phyloP scores from a whole-genome alignment of 1,284 basidiomycete genomes.

The Puccinia horiana region DNA sequence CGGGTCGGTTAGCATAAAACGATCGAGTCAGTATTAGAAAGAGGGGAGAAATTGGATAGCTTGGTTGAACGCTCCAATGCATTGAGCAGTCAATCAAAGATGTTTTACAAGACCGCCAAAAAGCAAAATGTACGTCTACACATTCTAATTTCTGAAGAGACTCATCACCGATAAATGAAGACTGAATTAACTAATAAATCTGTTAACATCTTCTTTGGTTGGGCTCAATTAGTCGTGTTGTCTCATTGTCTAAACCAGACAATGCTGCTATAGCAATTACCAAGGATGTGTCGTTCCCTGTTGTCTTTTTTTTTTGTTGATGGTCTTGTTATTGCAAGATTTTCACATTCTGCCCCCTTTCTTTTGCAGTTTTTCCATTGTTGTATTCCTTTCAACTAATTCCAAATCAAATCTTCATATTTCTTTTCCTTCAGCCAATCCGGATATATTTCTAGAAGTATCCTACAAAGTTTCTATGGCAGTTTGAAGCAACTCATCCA shows the following conservation, averaged over 20 bases:
- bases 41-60: slow-evolving; percentile 96
- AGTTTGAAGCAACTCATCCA: too few relatives aligned
- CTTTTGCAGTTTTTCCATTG: neutral
- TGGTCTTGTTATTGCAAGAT: neutral
- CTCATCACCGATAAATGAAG: neutral
- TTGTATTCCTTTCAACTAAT: slow-evolving; percentile 12
- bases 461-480: too few relatives aligned
- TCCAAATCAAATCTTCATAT: neutral
- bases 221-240: neutral
- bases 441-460: too few relatives aligned
- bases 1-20: slow-evolving; percentile 80
- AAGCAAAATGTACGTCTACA: slow-evolving; percentile 61
- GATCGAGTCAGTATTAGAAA: slow-evolving; percentile 92
- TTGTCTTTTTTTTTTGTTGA: neutral
- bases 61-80: slow-evolving; percentile 92
- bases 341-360: neutral
- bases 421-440: neutral
- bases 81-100: slow-evolving; percentile 82
- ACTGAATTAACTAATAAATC: neutral
- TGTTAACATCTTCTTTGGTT: neutral
- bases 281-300: neutral
- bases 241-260: slow-evolving; percentile 1
- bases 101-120: slow-evolving; percentile 89
- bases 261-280: neutral
- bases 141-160: neutral